phyloP scores from a whole-genome alignment of 768 basidiomycete genomes.

The Pisolithus albus region DNA sequence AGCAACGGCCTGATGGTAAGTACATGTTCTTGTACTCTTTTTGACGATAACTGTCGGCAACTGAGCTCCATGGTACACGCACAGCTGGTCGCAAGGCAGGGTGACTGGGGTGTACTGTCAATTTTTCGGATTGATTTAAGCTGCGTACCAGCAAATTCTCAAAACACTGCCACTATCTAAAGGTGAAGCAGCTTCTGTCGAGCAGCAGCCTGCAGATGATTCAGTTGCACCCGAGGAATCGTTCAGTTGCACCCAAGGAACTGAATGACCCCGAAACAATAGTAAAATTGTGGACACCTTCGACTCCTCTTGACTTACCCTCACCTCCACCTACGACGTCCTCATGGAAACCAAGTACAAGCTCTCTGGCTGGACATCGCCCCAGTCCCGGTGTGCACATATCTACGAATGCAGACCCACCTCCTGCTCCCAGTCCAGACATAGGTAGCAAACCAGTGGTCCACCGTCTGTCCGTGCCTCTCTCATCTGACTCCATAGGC shows the following conservation, averaged over 20 bases:
- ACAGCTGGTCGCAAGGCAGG: constrained; percentile 40
- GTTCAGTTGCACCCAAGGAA: constrained; percentile 5
- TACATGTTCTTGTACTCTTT: neutral
- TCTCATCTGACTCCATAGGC: neutral
- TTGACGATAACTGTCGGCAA: neutral
- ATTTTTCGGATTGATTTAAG: constrained; percentile 58
- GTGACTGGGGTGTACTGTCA: constrained; percentile 48
- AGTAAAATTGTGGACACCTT: constrained; percentile 26
- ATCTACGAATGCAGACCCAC: too few species aligned
- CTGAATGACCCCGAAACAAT: neutral
- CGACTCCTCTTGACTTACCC: constrained; percentile 30
- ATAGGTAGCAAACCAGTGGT: too few species aligned
- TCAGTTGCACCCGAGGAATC: too few species aligned
- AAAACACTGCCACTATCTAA: constrained; percentile 9
- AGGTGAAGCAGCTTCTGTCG: neutral
- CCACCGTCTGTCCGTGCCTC: neutral
- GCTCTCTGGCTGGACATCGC: constrained; percentile 3
- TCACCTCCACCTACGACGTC: constrained; percentile 28
- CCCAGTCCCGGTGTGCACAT: neutral
- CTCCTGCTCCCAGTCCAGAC: too few species aligned
- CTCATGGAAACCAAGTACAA: constrained; percentile 11
- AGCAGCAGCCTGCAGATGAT: constrained; percentile 8
- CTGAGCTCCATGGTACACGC: neutral
- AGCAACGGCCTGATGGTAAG: constrained; percentile 52
- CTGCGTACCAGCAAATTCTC: constrained; percentile 50